Evolutionary conservation across 345 rosid species (phyloP).

Genomic region (Eucalyptus curtisii): DNA sequence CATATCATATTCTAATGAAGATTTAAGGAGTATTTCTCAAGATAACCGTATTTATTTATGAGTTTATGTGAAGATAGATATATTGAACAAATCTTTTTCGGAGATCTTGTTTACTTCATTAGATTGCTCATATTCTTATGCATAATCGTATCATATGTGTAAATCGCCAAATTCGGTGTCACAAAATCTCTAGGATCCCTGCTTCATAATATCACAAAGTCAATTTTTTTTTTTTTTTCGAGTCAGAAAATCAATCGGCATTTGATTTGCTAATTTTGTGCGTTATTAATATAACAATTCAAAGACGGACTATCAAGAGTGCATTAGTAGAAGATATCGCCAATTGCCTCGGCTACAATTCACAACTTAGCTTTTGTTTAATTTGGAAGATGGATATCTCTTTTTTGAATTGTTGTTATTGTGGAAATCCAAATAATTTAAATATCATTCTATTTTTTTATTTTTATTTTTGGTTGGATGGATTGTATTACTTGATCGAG

Average conservation of each 20-base stretch:
- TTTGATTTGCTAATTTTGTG: too few species aligned
- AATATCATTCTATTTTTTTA: accelerated
- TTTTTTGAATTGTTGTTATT: not conserved
- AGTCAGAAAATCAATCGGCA: too few species aligned
- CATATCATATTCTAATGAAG: not conserved
- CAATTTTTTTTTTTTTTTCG: too few species aligned
- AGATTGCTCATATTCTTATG: too few species aligned
- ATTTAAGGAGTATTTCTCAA: not conserved
- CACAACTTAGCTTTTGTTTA: not conserved
- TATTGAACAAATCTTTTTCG: not conserved
- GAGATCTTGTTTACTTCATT: not conserved
- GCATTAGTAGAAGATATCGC: not conserved
- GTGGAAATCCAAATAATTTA: not conserved
- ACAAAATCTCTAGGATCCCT: too few species aligned
- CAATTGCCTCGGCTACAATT: not conserved
- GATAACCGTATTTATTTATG: not conserved
- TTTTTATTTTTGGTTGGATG: not conserved
- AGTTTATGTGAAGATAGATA: not conserved
- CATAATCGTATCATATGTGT: too few species aligned
- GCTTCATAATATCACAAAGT: too few species aligned
- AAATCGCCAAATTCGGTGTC: accelerated
- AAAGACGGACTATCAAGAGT: too few species aligned
- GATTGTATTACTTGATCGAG: not conserved
- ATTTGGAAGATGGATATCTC: not conserved
- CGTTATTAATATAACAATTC: too few species aligned